A percentile compares a stretch with the other conserved stretches of the same genome.
Evolutionary conservation across 2,329 filamentous ascomycete species (phyloP).

Genomic region (Fusarium papillatum): DNA sequence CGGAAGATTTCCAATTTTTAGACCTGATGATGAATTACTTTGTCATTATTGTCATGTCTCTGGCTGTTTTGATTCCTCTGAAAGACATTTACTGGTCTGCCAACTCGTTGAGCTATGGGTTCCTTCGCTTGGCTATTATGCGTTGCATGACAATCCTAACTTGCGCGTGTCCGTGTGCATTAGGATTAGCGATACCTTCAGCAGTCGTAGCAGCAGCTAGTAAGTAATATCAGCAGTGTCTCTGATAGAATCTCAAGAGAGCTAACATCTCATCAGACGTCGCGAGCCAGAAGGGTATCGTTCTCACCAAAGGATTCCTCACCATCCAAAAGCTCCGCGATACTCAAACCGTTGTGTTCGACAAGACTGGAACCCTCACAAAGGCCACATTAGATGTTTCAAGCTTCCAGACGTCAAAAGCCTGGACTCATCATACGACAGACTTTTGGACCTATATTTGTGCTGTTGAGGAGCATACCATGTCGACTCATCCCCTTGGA

Average conservation of each 20-base stretch:
- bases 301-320: not conserved
- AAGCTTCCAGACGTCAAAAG: not conserved
- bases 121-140: not conserved
- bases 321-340: constrained; percentile 6
- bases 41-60: not conserved
- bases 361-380: constrained; percentile 18
- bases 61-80: not conserved
- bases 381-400: constrained; percentile 4
- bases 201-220: constrained; percentile 4
- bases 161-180: constrained; percentile 10
- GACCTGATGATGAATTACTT: constrained; percentile 1
- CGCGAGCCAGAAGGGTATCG: constrained; percentile 9
- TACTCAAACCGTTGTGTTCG: constrained; percentile 3
- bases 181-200: constrained; percentile 10
- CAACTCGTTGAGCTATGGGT: not conserved
- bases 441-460: constrained; percentile 10
- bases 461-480: not conserved
- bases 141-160: constrained; percentile 12
- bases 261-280: not conserved
- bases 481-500: constrained; percentile 5
- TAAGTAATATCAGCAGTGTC: not conserved
- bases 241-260: too few species aligned
- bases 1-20: not conserved
- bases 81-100: not conserved
- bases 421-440: not conserved